Percentiles rank a stretch among this genome's conserved stretches.
phyloP scores from a whole-genome alignment of 441 rosid species.

The Syzygium malaccense region DNA sequence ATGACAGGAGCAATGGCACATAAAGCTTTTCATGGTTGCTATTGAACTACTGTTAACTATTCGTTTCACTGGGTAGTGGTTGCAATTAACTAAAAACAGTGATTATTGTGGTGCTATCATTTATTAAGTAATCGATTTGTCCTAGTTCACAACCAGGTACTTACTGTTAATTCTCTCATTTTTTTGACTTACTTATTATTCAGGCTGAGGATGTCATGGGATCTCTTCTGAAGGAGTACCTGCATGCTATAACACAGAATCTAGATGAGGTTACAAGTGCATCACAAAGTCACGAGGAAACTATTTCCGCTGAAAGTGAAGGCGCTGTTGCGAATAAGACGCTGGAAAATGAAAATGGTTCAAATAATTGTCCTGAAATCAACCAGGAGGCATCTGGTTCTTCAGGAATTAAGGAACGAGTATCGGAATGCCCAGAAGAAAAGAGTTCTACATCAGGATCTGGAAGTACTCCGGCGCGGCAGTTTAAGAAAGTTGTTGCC shows the following conservation, averaged over 20 bases:
- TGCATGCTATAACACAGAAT: slow-evolving; percentile 26
- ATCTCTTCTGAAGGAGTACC: slow-evolving; percentile 66
- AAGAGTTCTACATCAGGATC: slow-evolving; percentile 25
- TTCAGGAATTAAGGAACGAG: slow-evolving; percentile 27
- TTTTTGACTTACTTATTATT: neutral
- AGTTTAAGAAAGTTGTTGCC: slow-evolving; percentile 78
- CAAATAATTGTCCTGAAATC: slow-evolving; percentile 25
- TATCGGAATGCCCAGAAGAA: slow-evolving; percentile 18
- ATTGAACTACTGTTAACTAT: neutral
- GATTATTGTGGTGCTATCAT: neutral
- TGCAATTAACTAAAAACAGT: neutral
- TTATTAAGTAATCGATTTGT: neutral
- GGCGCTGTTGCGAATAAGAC: slow-evolving; percentile 4
- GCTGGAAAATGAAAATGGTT: slow-evolving; percentile 16
- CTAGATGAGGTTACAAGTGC: slow-evolving; percentile 27
- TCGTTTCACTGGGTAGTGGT: neutral
- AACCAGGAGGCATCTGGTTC: slow-evolving; percentile 10
- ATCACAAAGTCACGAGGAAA: slow-evolving; percentile 13
- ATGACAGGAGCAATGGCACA: neutral
- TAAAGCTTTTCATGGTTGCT: neutral
- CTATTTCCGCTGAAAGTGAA: slow-evolving; percentile 20
- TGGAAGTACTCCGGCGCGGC: slow-evolving; percentile 22
- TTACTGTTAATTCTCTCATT: neutral
- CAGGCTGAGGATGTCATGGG: slow-evolving; percentile 96
- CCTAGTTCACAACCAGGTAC: neutral